Evolutionary conservation across 768 basidiomycete species (phyloP), one percentile per base, ranked within the genome.

Genomic region (Termitomyces sp.): DNA sequence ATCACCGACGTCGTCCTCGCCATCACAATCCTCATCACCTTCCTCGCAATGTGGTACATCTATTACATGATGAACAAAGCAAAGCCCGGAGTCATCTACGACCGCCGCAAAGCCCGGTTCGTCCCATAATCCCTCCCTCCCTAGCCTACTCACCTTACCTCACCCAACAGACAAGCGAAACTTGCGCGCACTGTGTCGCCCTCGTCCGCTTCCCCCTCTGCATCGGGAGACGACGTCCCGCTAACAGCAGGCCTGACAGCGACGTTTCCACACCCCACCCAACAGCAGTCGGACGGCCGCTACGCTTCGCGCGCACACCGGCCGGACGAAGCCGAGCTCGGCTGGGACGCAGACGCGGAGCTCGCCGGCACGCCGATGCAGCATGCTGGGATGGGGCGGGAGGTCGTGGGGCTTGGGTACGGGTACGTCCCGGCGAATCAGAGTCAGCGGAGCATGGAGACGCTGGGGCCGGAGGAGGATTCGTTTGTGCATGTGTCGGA

Each of bases 21-120:
- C 6, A 54, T 88, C 40, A 92, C 92, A 0, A 68, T 85, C 38
- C 43, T 92, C 20, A 81, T 95, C 61, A 94, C 94, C 0, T 47
- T 90, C 53, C 68, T 73, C 26, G 88, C 94, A 0, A 87, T 89
- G 78, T 94, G 90, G 90, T 95, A 89, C 68, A 90, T 96, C 63
- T 80, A 81, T 62, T 77, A 70, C 53, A 67, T 84, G 69, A 90
- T 96, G 82, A 82, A 85, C 69, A 73, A 76, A 54, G 83, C 78
- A 36, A 91, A 90, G 65, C 81, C 83, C 5, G 68, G 72, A 3
- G 79, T 91, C n/a, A 84, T 92, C 53, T 82, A 88, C 58, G 82
- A 78, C 12, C 75, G 86, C 40, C 81, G 88, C 46, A 90, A 90
- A 68, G 86, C 86, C 14, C 77, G 88, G 85, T 88, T 59, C 64